A percentile compares a stretch with the other conserved stretches of the same genome.
Conservation (phyloP, 345 rosid genomes). For the Cardamine occulta region DNA sequence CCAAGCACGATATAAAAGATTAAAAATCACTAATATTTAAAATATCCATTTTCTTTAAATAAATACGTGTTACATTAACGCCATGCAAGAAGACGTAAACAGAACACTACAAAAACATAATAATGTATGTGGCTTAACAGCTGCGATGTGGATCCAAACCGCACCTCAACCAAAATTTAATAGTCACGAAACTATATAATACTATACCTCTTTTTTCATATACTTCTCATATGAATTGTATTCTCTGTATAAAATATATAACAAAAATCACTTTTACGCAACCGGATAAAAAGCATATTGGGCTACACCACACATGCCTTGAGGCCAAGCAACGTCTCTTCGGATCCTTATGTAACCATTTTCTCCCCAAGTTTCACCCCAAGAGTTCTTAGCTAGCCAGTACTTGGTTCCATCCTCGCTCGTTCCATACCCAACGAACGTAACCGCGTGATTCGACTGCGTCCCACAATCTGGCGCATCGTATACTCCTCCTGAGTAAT, state of each 20-base stretch:
- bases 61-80: conserved; percentile 26
- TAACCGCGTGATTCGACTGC: conserved; percentile 52
- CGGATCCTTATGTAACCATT: conserved; percentile 58
- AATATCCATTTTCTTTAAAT: not conserved
- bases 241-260: not conserved
- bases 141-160: conserved; percentile 28
- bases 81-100: conserved; percentile 15
- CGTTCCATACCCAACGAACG: conserved; percentile 60
- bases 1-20: not conserved
- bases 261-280: conserved; percentile 28
- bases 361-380: conserved; percentile 66
- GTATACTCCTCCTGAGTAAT: conserved; percentile 54
- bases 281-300: conserved; percentile 55
- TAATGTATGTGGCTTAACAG: conserved; percentile 2
- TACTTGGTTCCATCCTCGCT: conserved; percentile 50
- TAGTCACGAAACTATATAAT: not conserved
- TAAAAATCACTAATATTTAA: not conserved
- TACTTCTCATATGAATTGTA: conserved; percentile 18
- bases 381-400: conserved; percentile 71
- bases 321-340: conserved; percentile 47
- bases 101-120: conserved; percentile 11
- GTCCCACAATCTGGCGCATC: conserved; percentile 48
- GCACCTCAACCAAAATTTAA: conserved; percentile 19
- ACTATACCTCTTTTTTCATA: not conserved
- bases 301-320: conserved; percentile 66